These are phyloP conservation scores for Eugenia klotzschiana DNA, from an alignment of 441 rosid genomes.

Conservation along the genomic window DNA sequence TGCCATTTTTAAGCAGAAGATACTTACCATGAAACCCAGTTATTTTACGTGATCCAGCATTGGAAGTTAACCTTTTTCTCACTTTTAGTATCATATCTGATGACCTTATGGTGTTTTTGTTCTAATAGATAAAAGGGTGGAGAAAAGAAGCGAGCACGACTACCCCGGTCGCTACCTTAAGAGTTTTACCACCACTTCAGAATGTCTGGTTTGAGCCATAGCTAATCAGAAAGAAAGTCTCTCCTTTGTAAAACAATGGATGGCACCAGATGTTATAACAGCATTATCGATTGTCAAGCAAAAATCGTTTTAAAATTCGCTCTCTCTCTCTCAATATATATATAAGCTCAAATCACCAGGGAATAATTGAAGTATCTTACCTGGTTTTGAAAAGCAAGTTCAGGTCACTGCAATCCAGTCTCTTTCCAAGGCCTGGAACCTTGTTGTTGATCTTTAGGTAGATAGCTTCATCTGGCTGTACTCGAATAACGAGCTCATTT, in stretches of 20 bases:
- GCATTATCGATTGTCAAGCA: background rate
- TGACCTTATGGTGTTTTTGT: background rate
- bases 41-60: background rate
- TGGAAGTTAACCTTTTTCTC: background rate
- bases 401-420: conserved; percentile 7
- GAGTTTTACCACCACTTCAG: background rate
- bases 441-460: conserved; percentile 11
- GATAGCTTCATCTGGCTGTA: conserved; percentile 6
- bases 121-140: background rate
- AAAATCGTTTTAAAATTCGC: background rate
- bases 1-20: background rate
- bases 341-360: background rate
- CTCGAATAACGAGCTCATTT: conserved; percentile 3
- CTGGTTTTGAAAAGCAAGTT: conserved; percentile 5
- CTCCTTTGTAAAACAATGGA: background rate
- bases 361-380: background rate
- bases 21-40: background rate
- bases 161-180: background rate
- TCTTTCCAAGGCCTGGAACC: conserved; percentile 8
- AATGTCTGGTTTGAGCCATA: background rate
- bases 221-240: background rate
- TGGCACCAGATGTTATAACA: background rate
- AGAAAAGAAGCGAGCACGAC: background rate
- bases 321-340: background rate
- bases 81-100: background rate